Evolutionary conservation across 2,329 filamentous ascomycete genomes (phyloP).

Genomic region (Cladosporium sp.): DNA sequence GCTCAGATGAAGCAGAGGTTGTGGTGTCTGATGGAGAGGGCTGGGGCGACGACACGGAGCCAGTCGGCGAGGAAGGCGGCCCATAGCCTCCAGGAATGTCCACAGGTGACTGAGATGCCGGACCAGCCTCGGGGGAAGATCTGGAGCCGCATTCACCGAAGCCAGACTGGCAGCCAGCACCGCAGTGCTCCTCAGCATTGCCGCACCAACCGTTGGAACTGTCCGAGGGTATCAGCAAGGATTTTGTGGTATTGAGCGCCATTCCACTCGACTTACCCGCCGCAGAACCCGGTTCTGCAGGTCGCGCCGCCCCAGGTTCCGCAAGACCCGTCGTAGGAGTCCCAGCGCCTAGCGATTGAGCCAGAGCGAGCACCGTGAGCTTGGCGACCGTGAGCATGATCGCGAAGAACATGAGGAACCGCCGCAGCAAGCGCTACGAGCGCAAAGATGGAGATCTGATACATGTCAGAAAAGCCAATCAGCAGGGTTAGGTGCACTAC

Average conservation of each 20-base stretch:
- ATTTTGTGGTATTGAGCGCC: background rate
- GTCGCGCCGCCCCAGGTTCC: slow-evolving; percentile 25
- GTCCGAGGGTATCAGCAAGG: background rate
- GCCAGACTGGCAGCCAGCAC: slow-evolving; percentile 31
- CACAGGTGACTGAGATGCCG: background rate
- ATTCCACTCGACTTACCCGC: slow-evolving; percentile 16
- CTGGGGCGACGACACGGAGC: background rate
- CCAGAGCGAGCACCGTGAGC: slow-evolving; percentile 20
- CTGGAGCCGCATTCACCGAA: slow-evolving; percentile 28
- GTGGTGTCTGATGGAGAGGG: background rate
- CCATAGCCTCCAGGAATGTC: background rate
- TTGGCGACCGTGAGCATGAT: background rate
- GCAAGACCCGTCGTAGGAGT: slow-evolving; percentile 27
- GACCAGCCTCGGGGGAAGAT: background rate
- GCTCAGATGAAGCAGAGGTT: background rate
- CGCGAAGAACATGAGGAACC: slow-evolving; percentile 23
- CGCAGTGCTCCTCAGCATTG: slow-evolving; percentile 27
- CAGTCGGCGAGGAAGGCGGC: background rate
- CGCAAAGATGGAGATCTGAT: slow-evolving; percentile 20
- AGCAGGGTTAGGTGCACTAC: background rate
- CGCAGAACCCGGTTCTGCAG: slow-evolving; percentile 29
- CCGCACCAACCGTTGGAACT: slow-evolving; percentile 30
- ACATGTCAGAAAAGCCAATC: background rate
- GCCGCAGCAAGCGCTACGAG: slow-evolving; percentile 27
- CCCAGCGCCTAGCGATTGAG: slow-evolving; percentile 18